Evolutionary conservation across 208 protist genomes (phyloP).

Genomic region (Trichomonas gallinae): DNA sequence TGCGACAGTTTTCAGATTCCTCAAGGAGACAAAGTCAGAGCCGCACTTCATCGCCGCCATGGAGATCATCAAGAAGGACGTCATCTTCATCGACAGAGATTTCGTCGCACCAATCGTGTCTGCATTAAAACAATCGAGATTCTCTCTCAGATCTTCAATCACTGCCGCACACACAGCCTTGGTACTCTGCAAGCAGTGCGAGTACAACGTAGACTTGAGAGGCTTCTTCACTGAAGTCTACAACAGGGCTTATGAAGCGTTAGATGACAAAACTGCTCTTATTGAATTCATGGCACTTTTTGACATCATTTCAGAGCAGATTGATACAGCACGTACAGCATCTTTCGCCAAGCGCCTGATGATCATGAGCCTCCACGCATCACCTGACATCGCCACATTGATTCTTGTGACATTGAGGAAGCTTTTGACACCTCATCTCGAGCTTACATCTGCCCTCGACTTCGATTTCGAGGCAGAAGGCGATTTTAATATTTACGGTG

Average conservation of each 20-base stretch:
- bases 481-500: neutral
- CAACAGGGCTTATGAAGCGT: neutral
- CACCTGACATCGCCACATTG: neutral
- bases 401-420: neutral
- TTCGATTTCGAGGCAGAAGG: neutral
- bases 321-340: neutral
- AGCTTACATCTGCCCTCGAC: neutral
- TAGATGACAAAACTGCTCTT: neutral
- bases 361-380: neutral
- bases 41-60: neutral
- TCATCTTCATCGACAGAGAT: neutral
- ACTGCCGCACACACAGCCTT: neutral
- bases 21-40: slow-evolving; percentile 9
- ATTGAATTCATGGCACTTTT: neutral
- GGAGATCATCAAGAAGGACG: neutral
- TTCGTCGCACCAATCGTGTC: neutral
- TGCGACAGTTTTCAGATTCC: neutral
- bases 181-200: neutral
- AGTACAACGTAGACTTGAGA: neutral
- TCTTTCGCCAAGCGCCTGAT: neutral
- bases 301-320: neutral
- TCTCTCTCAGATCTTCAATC: neutral
- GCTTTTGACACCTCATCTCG: neutral
- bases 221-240: neutral
- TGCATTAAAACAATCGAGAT: neutral